phyloP scores from a whole-genome alignment of 495 filamentous ascomycete species.

The Aspergillus baeticus region DNA sequence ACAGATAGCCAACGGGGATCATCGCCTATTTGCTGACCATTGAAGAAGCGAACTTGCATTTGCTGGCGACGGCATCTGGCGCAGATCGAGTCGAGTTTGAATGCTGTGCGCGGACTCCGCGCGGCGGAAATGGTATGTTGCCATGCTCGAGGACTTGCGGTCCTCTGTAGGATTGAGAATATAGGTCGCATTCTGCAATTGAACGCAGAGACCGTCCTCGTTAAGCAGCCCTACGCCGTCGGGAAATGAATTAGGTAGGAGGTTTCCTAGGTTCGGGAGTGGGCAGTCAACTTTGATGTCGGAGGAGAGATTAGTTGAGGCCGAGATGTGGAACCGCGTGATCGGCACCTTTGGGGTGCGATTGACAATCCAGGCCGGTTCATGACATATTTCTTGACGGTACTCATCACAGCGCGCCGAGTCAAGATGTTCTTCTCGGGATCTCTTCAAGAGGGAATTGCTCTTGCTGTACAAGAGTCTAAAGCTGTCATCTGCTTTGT shows the following conservation, averaged over 20 bases:
- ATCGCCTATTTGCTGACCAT: conserved; percentile 46
- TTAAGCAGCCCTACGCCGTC: too few species aligned
- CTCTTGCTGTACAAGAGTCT: conserved; percentile 62
- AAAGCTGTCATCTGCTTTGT: conserved; percentile 72
- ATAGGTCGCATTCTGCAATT: conserved; percentile 37
- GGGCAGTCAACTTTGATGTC: neutral
- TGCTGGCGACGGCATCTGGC: conserved; percentile 40
- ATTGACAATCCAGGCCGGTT: neutral
- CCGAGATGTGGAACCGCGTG: neutral
- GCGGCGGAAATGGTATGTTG: conserved; percentile 21
- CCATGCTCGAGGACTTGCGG: conserved; percentile 19
- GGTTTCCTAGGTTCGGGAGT: neutral
- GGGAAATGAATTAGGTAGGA: neutral
- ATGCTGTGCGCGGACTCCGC: conserved; percentile 18
- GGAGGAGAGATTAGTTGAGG: neutral
- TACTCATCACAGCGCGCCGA: conserved; percentile 14
- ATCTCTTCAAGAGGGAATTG: conserved; percentile 74
- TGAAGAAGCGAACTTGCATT: conserved; percentile 33
- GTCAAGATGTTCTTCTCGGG: conserved; percentile 74
- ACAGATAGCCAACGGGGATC: conserved; percentile 74
- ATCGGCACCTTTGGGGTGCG: neutral
- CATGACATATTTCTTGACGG: conserved; percentile 2
- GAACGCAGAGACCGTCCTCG: too few species aligned
- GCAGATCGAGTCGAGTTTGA: conserved; percentile 36
- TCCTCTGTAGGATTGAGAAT: conserved; percentile 30